Conservation (phyloP, 2,329 filamentous ascomycete species). For the Claviceps cyperi region DNA sequence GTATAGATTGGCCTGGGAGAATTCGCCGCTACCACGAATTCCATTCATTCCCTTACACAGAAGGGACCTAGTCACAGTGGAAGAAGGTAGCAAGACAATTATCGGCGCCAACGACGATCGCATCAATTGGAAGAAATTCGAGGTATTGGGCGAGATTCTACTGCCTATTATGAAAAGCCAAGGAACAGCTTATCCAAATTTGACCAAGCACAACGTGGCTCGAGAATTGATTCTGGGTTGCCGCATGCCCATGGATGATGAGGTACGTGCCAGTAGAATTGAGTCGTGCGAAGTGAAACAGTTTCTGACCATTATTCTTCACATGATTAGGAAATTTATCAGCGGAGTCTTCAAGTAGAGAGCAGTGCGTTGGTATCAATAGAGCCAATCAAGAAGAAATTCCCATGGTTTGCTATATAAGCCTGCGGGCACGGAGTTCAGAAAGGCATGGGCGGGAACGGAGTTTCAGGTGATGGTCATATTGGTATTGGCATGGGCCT, state of each 20-base stretch:
- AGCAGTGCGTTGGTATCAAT: constrained; percentile 28
- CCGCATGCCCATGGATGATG: constrained; percentile 70
- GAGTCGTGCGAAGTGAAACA: neutral
- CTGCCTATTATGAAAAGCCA: constrained; percentile 87
- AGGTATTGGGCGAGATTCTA: constrained; percentile 85
- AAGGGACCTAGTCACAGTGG: constrained; percentile 78
- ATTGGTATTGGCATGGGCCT: constrained; percentile 3
- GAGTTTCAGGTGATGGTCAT: constrained; percentile 2
- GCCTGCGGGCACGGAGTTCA: constrained; percentile 14
- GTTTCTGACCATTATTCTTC: neutral
- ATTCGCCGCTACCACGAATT: constrained; percentile 77
- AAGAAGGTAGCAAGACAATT: constrained; percentile 85
- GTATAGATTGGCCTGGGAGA: constrained; percentile 96
- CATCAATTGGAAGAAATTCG: constrained; percentile 98
- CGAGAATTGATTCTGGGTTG: constrained; percentile 68
- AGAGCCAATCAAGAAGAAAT: constrained; percentile 47
- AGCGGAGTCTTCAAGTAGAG: constrained; percentile 46
- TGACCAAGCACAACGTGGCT: constrained; percentile 54
- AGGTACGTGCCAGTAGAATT: constrained; percentile 43
- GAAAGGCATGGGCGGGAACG: constrained; percentile 5
- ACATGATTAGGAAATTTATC: constrained; percentile 43
- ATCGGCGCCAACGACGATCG: constrained; percentile 57
- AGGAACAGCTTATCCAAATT: constrained; percentile 62
- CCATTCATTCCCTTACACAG: constrained; percentile 85
- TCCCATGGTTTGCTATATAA: constrained; percentile 48